These are phyloP conservation scores for Trametes versicolor DNA, from an alignment of 1,284 basidiomycete genomes.

Conservation along the genomic window DNA sequence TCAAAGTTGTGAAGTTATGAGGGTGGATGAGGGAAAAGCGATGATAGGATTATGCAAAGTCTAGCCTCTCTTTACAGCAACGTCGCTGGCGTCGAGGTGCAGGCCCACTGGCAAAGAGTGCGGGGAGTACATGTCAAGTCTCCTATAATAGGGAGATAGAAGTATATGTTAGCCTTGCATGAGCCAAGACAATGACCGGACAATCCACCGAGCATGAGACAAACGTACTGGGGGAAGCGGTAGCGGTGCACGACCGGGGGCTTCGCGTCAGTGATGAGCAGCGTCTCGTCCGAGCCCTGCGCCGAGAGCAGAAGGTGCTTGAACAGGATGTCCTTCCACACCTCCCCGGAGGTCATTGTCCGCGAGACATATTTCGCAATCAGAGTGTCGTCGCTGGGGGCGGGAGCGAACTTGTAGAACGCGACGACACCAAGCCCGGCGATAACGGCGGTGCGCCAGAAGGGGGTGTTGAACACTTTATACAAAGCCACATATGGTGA, in stretches of 20 bases:
- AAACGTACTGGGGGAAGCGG: conserved; percentile 74
- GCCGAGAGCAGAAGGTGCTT: conserved; percentile 63
- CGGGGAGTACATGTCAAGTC: conserved; percentile 59
- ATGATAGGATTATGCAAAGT: conserved; percentile 28
- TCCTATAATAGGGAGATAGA: conserved; percentile 43
- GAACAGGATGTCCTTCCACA: conserved; percentile 63
- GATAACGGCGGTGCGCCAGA: conserved; percentile 69
- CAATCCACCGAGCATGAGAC: conserved; percentile 4
- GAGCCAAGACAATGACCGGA: too few relatives aligned
- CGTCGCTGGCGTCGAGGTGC: conserved; percentile 52
- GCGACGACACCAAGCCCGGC: conserved; percentile 56
- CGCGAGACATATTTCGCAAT: conserved; percentile 70
- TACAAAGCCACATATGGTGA: background rate
- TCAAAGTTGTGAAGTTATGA: background rate
- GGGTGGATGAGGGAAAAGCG: background rate
- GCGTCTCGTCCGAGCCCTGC: conserved; percentile 53
- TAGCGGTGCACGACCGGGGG: conserved; percentile 65
- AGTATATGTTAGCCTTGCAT: background rate
- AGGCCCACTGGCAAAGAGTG: conserved; percentile 60
- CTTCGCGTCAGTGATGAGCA: conserved; percentile 60
- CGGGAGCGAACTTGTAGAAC: conserved; percentile 74
- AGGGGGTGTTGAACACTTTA: conserved; percentile 64
- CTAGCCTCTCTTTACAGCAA: conserved; percentile 56
- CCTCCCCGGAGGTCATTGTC: conserved; percentile 58
- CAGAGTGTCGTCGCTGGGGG: conserved; percentile 63